Evolutionary conservation across 2,329 filamentous ascomycete genomes (phyloP).

Genomic region (Sclerotinia trifoliorum): DNA sequence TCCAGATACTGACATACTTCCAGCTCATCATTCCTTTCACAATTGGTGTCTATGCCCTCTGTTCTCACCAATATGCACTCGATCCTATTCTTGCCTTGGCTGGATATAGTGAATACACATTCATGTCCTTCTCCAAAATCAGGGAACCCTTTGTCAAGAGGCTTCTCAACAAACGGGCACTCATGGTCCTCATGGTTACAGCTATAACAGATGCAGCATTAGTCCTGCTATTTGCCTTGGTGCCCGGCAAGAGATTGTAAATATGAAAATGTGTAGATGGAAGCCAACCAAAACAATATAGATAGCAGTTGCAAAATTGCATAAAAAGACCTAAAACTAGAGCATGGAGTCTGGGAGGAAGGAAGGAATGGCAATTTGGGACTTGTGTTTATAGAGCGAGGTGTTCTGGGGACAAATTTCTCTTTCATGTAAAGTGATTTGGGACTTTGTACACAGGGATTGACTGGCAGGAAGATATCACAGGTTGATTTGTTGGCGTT

Average conservation of each 20-base stretch:
- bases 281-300: background rate
- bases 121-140: slow-evolving; percentile 85
- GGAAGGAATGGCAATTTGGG: background rate
- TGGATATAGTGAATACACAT: slow-evolving; percentile 95
- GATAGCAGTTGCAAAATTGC: background rate
- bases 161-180: slow-evolving; percentile 77
- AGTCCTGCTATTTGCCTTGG: slow-evolving; percentile 88
- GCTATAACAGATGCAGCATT: slow-evolving; percentile 75
- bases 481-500: slow-evolving; percentile 19
- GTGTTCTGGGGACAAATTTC: slow-evolving; percentile 16
- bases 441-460: slow-evolving; percentile 17
- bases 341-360: background rate
- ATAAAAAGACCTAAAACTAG: background rate
- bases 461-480: slow-evolving; percentile 18
- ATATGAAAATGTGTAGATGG: background rate
- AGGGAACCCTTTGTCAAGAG: slow-evolving; percentile 88
- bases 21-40: slow-evolving; percentile 86
- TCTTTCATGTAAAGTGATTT: slow-evolving; percentile 9
- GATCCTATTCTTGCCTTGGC: slow-evolving; percentile 85
- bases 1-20: slow-evolving; percentile 38
- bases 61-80: slow-evolving; percentile 92
- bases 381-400: slow-evolving; percentile 20
- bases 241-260: slow-evolving; percentile 81
- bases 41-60: slow-evolving; percentile 81
- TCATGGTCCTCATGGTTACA: slow-evolving; percentile 77